Percentiles rank a stretch among this genome's conserved stretches.
Conservation (phyloP, 805 yeast genomes). For the Pichia cephalocereana region DNA sequence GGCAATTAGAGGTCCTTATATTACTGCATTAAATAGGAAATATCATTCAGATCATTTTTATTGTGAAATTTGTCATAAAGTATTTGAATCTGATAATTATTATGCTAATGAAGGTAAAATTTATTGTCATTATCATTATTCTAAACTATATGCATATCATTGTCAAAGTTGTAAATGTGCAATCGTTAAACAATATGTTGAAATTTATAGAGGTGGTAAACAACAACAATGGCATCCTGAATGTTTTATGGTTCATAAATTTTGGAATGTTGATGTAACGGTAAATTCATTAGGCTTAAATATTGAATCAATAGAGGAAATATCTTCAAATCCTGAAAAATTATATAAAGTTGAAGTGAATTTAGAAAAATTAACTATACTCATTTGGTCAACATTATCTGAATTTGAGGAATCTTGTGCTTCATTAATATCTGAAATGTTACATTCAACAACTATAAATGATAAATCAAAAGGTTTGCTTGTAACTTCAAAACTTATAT, state of each 20-base stretch:
- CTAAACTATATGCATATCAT: slow-evolving; percentile 73
- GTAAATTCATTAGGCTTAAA: slow-evolving; percentile 46
- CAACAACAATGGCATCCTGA: slow-evolving; percentile 99
- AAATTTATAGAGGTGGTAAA: slow-evolving; percentile 80
- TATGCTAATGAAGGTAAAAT: slow-evolving; percentile 77
- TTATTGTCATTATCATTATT: slow-evolving; percentile 87
- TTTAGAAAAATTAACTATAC: slow-evolving; percentile 47
- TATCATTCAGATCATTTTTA: slow-evolving; percentile 94
- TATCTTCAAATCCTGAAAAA: slow-evolving; percentile 38
- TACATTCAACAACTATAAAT: slow-evolving; percentile 70
- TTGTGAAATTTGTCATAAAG: slow-evolving; percentile 76
- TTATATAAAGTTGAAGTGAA: slow-evolving; percentile 51
- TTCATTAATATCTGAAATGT: slow-evolving; percentile 82
- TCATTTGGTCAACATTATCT: slow-evolving; percentile 80
- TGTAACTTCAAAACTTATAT: slow-evolving; percentile 63
- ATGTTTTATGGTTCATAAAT: slow-evolving; percentile 94
- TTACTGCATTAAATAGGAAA: slow-evolving; percentile 84
- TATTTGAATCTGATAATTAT: slow-evolving; percentile 88
- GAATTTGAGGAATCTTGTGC: slow-evolving; percentile 90
- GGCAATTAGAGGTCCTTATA: slow-evolving; percentile 86
- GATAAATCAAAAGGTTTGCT: slow-evolving; percentile 58
- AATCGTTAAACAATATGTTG: slow-evolving; percentile 89
- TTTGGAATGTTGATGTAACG: slow-evolving; percentile 83
- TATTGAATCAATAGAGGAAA: slow-evolving; percentile 17
- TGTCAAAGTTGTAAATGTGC: slow-evolving; percentile 94